Conservation (phyloP, 441 rosid species). For the Eruca vesicaria region DNA sequence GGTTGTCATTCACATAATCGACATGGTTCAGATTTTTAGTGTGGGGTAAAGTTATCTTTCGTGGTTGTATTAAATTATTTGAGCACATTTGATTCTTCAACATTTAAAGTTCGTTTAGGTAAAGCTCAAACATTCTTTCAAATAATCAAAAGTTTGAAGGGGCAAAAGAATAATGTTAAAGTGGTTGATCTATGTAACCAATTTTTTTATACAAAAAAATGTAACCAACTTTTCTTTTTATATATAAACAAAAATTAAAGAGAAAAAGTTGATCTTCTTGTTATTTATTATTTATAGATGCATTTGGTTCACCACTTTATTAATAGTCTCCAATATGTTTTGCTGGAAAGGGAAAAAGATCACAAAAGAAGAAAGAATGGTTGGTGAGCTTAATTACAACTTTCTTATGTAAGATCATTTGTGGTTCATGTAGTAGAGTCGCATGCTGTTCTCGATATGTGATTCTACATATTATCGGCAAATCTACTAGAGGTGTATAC, state of each 20-base stretch:
- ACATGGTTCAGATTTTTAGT: not conserved
- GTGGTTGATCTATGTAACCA: constrained; percentile 28
- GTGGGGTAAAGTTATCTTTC: not conserved
- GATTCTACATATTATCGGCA: not conserved
- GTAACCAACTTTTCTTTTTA: not conserved
- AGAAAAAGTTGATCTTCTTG: not conserved
- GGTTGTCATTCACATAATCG: not conserved
- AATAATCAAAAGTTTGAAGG: not conserved
- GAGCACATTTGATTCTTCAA: not conserved
- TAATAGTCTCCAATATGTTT: not conserved
- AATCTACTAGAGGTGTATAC: too few relatives aligned
- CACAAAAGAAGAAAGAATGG: constrained; percentile 1
- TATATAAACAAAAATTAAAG: not conserved
- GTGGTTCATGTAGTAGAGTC: constrained; percentile 3
- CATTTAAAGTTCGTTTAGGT: not conserved
- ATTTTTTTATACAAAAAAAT: too few relatives aligned
- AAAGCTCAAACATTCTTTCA: not conserved
- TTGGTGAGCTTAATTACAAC: constrained; percentile 29
- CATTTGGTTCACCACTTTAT: constrained; percentile 7
- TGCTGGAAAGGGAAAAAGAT: not conserved
- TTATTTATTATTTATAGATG: not conserved
- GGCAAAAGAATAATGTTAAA: constrained; percentile 8
- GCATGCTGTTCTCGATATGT: constrained; percentile 2
- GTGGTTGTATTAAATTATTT: not conserved
- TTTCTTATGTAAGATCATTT: not conserved